A percentile compares a stretch with the other conserved stretches of the same genome.
phyloP scores from a whole-genome alignment of 2,329 filamentous ascomycete genomes.

The Pseudocercospora vitis region DNA sequence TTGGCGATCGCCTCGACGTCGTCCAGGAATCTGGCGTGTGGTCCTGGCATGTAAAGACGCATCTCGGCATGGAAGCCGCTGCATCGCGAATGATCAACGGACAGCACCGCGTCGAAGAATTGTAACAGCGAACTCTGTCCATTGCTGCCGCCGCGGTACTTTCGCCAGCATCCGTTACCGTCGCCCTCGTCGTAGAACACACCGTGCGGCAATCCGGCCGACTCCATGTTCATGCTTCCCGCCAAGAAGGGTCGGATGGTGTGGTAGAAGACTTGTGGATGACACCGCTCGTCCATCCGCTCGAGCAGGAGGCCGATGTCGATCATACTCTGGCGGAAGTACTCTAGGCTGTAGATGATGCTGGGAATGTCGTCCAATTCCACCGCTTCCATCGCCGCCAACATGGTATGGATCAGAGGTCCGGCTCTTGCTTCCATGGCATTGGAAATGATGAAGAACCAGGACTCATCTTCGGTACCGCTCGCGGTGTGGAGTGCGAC shows the following conservation, averaged over 20 bases:
- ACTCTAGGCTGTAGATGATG: constrained; percentile 43
- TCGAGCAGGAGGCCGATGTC: constrained; percentile 47
- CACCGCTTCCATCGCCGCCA: constrained; percentile 50
- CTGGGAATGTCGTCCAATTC: constrained; percentile 39
- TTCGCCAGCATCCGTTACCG: constrained; percentile 50
- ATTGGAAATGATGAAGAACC: constrained; percentile 61
- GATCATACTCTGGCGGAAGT: constrained; percentile 44
- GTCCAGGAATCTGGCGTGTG: constrained; percentile 53
- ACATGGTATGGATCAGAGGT: constrained; percentile 47
- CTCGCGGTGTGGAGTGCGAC: constrained; percentile 85
- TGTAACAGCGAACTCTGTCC: constrained; percentile 57
- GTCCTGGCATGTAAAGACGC: constrained; percentile 56
- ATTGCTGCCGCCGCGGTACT: constrained; percentile 56
- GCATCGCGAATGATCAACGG: constrained; percentile 46
- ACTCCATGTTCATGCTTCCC: constrained; percentile 56
- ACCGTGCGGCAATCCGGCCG: constrained; percentile 52
- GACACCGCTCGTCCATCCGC: constrained; percentile 54
- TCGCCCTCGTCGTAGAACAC: constrained; percentile 55
- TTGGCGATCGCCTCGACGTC: constrained; percentile 48
- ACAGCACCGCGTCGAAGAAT: constrained; percentile 55
- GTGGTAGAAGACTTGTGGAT: constrained; percentile 53
- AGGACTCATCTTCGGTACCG: constrained; percentile 90
- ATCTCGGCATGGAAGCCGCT: constrained; percentile 44
- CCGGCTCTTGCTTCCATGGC: constrained; percentile 55
- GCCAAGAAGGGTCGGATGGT: constrained; percentile 54